Evolutionary conservation across 257 asterid genomes (phyloP).

Genomic region (Plantago elongata): DNA sequence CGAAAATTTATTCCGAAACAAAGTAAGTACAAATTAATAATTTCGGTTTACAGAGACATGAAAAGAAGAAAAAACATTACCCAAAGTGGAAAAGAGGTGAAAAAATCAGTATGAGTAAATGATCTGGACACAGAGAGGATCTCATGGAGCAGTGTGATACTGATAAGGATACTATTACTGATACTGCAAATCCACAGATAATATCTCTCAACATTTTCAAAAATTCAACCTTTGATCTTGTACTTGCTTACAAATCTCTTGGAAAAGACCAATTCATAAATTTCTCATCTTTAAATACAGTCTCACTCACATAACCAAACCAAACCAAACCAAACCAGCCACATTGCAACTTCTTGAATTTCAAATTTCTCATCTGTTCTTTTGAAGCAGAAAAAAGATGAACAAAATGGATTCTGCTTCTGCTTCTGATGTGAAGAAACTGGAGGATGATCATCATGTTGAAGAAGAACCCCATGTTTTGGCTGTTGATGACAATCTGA

Average conservation of each 20-base stretch:
- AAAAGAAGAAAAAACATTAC: neutral
- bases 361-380: neutral
- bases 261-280: slow-evolving; percentile 8
- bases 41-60: neutral
- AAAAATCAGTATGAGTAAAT: neutral
- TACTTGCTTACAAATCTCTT: slow-evolving; percentile 15
- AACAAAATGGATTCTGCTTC: neutral
- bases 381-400: neutral
- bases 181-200: slow-evolving; percentile 32
- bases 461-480: slow-evolving; percentile 54
- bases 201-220: slow-evolving; percentile 37
- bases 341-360: neutral
- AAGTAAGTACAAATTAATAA: too few relatives aligned
- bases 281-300: slow-evolving; percentile 28
- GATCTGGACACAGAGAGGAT: slow-evolving; percentile 22
- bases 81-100: neutral
- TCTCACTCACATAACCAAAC: slow-evolving; percentile 14
- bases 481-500: slow-evolving; percentile 59
- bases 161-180: slow-evolving; percentile 14
- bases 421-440: slow-evolving; percentile 15
- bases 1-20: too few relatives aligned
- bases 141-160: slow-evolving; percentile 25
- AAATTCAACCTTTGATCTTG: slow-evolving; percentile 15
- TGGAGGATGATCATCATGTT: neutral
- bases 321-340: slow-evolving; percentile 18